Base-by-base conservation (phyloP, 345 rosid genomes). In the Melaleuca alternifolia region DNA sequence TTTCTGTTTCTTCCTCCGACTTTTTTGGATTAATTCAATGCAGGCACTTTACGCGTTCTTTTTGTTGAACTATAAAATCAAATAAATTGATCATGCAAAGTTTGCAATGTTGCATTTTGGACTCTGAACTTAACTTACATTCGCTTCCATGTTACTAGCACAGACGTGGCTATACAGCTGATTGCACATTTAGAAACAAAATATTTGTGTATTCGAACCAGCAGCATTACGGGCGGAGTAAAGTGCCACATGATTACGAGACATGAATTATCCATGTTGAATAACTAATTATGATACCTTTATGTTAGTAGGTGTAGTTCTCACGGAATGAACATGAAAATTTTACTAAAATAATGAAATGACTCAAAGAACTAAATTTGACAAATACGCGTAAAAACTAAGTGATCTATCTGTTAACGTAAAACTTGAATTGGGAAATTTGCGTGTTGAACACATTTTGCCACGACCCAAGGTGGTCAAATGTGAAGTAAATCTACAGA, bases 141-240 rank as follows among this genome's bases (percentile, higher is more conserved):
- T n/a, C n/a, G n/a, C n/a, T n/a, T 71, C 37, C 6, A 13, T 5
- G 24, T 18, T 33, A 33, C 18, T 5, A 3, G 24, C 48, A 8
- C 46, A 33, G 11, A 18, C 6, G 33, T 0, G 23, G 11, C 23
- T 37, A 15, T 65, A 16, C 24, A 65, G 11, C 0, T 59, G 0
- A 33, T 65, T 18, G 77, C 77, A 65, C 15, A 65, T 65, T 33
- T 46, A 65, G 16, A 71, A 14, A 18, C 48, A 2, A 71, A 33
- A 0, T 12, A 33, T 3, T 30, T 0, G 0, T 2, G 13, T 5
- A 2, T 37, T 71, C 2, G 11, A 21, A 18, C 4, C 0, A 1
- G 23, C 18, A 71, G 18, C 13, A 33, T 48, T 37, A 18, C 2
- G 6, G 18, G 1, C 1, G 0, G 18, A 5, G 1, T 21, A 10